These are phyloP conservation scores for Violaceomyces palustris DNA, from an alignment of 1,284 basidiomycete species.

Conservation along the genomic window DNA sequence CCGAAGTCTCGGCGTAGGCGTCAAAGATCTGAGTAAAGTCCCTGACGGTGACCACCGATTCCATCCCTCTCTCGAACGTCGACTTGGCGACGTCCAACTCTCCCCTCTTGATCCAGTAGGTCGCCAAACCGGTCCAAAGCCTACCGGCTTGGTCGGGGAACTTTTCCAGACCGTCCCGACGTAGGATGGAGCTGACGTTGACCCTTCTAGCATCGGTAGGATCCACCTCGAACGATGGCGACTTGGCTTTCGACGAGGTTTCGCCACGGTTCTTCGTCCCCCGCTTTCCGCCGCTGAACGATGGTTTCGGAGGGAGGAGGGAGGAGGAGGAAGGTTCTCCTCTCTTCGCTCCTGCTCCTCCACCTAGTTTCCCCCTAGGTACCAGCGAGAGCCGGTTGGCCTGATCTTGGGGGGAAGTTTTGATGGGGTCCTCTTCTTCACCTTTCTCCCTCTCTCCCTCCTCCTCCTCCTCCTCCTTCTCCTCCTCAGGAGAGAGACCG, in stretches of 20 bases:
- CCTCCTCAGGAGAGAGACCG: conserved; percentile 74
- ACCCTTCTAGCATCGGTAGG: conserved; percentile 67
- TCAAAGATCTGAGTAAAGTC: conserved; percentile 99
- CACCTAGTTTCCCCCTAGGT: no score
- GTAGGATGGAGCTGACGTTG: conserved; percentile 80
- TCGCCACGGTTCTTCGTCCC: no score
- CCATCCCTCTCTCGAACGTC: conserved; percentile 83
- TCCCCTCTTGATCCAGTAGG: conserved; percentile 95
- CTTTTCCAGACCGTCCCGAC: conserved; percentile 74
- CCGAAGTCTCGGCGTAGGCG: conserved; percentile 88
- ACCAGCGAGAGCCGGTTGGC: no score
- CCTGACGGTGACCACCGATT: conserved; percentile 80
- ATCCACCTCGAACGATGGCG: conserved; percentile 81
- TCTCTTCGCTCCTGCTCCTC: no score
- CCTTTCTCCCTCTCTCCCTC: not conserved
- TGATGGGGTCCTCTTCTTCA: no score
- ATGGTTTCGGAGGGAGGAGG: no score
- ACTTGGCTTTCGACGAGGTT: no score
- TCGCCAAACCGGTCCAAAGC: conserved; percentile 91
- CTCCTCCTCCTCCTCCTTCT: conserved; percentile 4
- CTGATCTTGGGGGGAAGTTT: no score
- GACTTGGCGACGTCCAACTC: conserved; percentile 84
- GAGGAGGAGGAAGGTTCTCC: no score
- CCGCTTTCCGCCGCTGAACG: no score
- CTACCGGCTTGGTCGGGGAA: conserved; percentile 96